A percentile compares a stretch with the other conserved stretches of the same genome.
Evolutionary conservation across 2,329 filamentous ascomycete genomes (phyloP).

Genomic region (Tetracladium maxilliforme): DNA sequence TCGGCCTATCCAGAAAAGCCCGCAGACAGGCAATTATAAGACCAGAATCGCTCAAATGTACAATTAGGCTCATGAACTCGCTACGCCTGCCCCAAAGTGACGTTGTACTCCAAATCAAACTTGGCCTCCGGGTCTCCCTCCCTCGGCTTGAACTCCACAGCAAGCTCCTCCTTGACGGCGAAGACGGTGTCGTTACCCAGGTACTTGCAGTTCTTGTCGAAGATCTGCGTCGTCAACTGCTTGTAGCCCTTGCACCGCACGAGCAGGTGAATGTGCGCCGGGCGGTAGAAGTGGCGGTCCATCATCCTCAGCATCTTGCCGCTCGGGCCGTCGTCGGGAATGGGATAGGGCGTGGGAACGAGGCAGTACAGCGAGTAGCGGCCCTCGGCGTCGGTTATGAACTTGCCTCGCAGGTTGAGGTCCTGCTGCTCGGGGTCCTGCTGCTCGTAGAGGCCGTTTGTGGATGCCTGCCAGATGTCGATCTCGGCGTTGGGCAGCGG

Average conservation of each 20-base stretch:
- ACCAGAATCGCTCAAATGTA: too few species aligned
- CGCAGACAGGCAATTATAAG: too few species aligned
- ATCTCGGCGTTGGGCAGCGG: constrained; percentile 40
- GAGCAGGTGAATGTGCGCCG: constrained; percentile 49
- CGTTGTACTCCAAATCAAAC: constrained; percentile 18
- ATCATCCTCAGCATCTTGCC: constrained; percentile 41
- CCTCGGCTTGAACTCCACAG: constrained; percentile 23
- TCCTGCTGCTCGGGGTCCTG: constrained; percentile 47
- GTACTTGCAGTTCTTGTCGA: constrained; percentile 51
- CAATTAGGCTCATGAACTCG: too few species aligned
- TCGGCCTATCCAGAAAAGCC: too few species aligned
- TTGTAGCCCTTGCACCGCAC: constrained; percentile 51
- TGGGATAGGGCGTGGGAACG: constrained; percentile 23
- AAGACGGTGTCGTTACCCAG: constrained; percentile 37
- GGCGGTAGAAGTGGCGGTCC: constrained; percentile 45
- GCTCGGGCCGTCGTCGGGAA: constrained; percentile 27
- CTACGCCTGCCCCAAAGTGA: constrained; percentile 9
- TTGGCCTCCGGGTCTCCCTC: constrained; percentile 14
- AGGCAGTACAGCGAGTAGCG: constrained; percentile 35
- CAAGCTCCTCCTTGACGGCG: constrained; percentile 35
- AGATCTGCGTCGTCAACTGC: constrained; percentile 63
- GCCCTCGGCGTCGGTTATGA: constrained; percentile 41
- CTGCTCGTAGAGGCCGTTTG: constrained; percentile 43
- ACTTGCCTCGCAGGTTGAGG: constrained; percentile 47
- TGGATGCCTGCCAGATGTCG: constrained; percentile 51